Percentiles rank a stretch among this genome's conserved stretches.
These are phyloP conservation scores for Arabis alpina DNA, from an alignment of 345 rosid species.

Conservation along the genomic window DNA sequence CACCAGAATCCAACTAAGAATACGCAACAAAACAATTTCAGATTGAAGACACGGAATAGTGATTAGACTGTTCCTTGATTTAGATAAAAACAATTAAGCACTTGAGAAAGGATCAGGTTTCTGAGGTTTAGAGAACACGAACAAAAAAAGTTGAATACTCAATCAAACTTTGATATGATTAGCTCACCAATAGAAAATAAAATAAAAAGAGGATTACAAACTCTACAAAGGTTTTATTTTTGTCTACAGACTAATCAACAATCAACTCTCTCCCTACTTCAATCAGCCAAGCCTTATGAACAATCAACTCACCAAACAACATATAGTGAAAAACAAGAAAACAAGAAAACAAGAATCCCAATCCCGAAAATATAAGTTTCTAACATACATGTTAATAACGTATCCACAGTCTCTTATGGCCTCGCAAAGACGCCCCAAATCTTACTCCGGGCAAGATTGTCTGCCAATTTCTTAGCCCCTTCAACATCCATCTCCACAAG, in stretches of 20 bases:
- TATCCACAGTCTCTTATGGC: constrained; percentile 40
- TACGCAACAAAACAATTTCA: constrained; percentile 27
- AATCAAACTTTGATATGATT: constrained; percentile 41
- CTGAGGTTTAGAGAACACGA: constrained; percentile 10
- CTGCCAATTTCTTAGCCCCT: constrained; percentile 84
- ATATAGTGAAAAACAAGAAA: neutral
- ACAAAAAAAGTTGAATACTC: constrained; percentile 3
- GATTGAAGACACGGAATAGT: constrained; percentile 8
- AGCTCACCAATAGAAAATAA: constrained; percentile 15
- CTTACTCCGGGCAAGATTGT: constrained; percentile 67
- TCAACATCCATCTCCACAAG: constrained; percentile 75
- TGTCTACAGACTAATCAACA: constrained; percentile 40
- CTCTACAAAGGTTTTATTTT: constrained; percentile 41
- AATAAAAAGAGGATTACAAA: constrained; percentile 6
- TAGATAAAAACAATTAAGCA: constrained; percentile 15
- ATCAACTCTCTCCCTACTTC: constrained; percentile 46
- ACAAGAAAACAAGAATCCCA: constrained; percentile 15
- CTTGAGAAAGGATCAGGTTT: constrained; percentile 32
- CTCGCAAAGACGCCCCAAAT: constrained; percentile 83
- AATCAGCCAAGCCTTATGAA: constrained; percentile 51
- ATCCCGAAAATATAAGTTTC: constrained; percentile 31
- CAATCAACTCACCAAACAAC: constrained; percentile 46
- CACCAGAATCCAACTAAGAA: constrained; percentile 37
- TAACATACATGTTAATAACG: constrained; percentile 49
- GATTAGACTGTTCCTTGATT: constrained; percentile 11